Percentiles rank a stretch among this genome's conserved stretches.
Conservation (phyloP, 73 alveolate genomes). For the Stentor roeselii region DNA sequence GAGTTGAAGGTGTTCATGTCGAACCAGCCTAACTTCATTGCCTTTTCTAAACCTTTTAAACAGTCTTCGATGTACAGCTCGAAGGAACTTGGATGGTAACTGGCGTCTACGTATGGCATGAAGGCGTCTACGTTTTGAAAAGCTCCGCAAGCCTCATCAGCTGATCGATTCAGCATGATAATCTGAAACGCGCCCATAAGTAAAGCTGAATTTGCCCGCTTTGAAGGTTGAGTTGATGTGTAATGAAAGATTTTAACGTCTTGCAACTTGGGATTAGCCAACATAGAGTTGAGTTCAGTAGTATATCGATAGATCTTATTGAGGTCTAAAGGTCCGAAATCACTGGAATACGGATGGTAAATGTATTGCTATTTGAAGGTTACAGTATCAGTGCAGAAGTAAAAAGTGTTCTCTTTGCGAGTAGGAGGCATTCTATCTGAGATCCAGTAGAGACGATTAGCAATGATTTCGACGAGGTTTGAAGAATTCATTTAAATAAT, state of each 20-base stretch:
- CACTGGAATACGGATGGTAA: constrained; percentile 75
- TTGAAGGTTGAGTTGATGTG: constrained; percentile 51
- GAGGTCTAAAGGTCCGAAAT: constrained; percentile 76
- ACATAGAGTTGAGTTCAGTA: constrained; percentile 52
- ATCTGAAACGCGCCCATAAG: constrained; percentile 88
- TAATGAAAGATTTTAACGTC: constrained; percentile 60
- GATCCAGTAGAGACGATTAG: constrained; percentile 75
- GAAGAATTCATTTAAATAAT: too few relatives aligned
- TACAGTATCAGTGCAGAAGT: constrained; percentile 81
- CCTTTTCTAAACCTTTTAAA: constrained; percentile 70
- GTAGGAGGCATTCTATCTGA: constrained; percentile 77
- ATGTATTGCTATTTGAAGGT: constrained; percentile 56
- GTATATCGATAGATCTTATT: constrained; percentile 62
- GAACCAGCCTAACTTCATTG: constrained; percentile 73
- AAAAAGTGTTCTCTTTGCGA: constrained; percentile 72
- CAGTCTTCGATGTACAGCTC: constrained; percentile 76
- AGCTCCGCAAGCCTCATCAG: constrained; percentile 88
- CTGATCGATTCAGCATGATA: constrained; percentile 59
- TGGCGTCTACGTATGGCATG: constrained; percentile 82
- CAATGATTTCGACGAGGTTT: constrained; percentile 34
- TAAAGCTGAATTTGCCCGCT: constrained; percentile 76
- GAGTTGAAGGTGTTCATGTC: constrained; percentile 60
- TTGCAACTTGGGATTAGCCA: constrained; percentile 40
- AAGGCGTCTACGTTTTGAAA: constrained; percentile 66
- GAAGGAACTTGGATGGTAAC: constrained; percentile 79